Conservation (phyloP, 305 asterid species). For the Solanum aculeatissimum region DNA sequence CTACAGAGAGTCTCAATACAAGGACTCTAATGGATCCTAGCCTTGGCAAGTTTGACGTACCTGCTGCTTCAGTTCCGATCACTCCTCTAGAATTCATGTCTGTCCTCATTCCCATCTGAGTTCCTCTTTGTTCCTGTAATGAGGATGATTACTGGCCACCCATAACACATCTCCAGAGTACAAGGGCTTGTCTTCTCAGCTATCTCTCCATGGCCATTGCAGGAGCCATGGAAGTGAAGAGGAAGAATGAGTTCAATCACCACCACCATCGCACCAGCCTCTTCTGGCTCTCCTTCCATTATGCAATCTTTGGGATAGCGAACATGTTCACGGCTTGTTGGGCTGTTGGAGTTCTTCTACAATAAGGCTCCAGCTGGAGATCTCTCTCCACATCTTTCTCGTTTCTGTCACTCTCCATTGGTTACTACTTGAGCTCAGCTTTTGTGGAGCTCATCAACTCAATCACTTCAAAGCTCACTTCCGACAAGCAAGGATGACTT, state of each 20-base stretch:
- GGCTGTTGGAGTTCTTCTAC: constrained; percentile 58
- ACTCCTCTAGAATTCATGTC: constrained; percentile 41
- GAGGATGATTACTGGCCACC: constrained; percentile 26
- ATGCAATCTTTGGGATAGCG: constrained; percentile 60
- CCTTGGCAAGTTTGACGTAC: constrained; percentile 27
- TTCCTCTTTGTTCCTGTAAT: constrained; percentile 34
- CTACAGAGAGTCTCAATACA: constrained; percentile 38
- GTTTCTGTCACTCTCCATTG: constrained; percentile 43
- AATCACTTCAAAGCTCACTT: constrained; percentile 27
- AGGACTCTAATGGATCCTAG: constrained; percentile 37
- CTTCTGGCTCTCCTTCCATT: constrained; percentile 55
- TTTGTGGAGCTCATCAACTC: constrained; percentile 46
- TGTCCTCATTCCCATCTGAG: constrained; percentile 37
- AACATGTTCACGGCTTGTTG: constrained; percentile 65
- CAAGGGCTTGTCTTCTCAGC: constrained; percentile 32
- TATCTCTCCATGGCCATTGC: constrained; percentile 36
- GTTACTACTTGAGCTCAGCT: constrained; percentile 57
- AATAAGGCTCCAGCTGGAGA: constrained; percentile 64
- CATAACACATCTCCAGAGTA: constrained; percentile 42
- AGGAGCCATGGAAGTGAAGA: constrained; percentile 31
- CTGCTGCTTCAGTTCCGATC: constrained; percentile 39
- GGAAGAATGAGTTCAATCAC: constrained; percentile 27
- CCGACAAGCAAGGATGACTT: constrained; percentile 46
- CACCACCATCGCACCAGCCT: constrained; percentile 34
- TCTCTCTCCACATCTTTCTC: constrained; percentile 63